These are phyloP conservation scores for Pilasporangium apinafurcum DNA, from an alignment of 352 stramenopile genomes.

Conservation along the genomic window DNA sequence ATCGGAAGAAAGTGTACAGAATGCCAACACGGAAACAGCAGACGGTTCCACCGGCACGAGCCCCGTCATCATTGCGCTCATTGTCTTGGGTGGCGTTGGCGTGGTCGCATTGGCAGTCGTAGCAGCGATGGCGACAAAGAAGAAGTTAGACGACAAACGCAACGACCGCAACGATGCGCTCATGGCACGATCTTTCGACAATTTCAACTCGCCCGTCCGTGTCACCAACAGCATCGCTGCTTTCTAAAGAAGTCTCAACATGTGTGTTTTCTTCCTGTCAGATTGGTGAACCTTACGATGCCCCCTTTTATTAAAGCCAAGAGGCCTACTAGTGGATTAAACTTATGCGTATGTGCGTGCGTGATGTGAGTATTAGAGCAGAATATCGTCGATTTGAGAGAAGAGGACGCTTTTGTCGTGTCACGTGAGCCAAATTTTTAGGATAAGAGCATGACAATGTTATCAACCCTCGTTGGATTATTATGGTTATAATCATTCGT, in stretches of 20 bases:
- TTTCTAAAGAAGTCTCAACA: slow-evolving; percentile 6
- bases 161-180: slow-evolving; percentile 3
- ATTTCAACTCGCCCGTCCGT: slow-evolving; percentile 9
- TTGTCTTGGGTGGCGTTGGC: slow-evolving; percentile 2
- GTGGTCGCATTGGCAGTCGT: slow-evolving; percentile 7
- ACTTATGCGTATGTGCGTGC: too few relatives aligned
- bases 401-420: too few relatives aligned
- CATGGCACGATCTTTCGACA: slow-evolving; percentile 11
- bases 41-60: slow-evolving; percentile 2
- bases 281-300: too few relatives aligned
- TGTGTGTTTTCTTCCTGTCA: too few relatives aligned
- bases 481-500: too few relatives aligned
- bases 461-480: too few relatives aligned
- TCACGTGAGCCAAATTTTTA: too few relatives aligned
- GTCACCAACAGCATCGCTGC: slow-evolving; percentile 7
- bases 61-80: slow-evolving; percentile 11
- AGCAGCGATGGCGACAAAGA: slow-evolving; percentile 7
- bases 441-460: too few relatives aligned
- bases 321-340: slow-evolving; percentile 1
- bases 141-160: slow-evolving; percentile 17
- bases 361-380: too few relatives aligned
- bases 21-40: slow-evolving; percentile 4
- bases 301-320: too few relatives aligned
- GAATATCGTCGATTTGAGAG: too few relatives aligned
- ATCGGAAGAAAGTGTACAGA: not conserved